Evolutionary conservation across 345 rosid species (phyloP).

Genomic region (Acer yangbiense): DNA sequence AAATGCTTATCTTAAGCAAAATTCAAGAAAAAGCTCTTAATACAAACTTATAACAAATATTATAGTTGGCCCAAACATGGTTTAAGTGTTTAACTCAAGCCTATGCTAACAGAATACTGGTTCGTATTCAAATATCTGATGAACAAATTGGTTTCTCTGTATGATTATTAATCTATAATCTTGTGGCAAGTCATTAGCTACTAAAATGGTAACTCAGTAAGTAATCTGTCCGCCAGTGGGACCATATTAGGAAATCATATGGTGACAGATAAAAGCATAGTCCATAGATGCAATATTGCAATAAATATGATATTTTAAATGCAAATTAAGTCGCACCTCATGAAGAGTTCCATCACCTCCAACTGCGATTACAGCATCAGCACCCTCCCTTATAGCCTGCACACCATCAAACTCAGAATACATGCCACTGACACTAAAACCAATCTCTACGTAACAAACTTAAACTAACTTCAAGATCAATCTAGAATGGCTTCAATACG

Average conservation of each 20-base stretch:
- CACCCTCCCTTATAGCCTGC: conserved; percentile 91
- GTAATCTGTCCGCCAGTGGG: not conserved
- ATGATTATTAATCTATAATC: not conserved
- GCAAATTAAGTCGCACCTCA: conserved; percentile 50
- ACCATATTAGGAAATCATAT: not conserved
- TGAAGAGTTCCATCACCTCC: conserved; percentile 99
- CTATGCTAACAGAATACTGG: not conserved
- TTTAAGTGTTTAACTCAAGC: not conserved
- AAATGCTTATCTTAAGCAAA: not conserved
- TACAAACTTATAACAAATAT: not conserved
- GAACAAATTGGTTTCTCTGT: not conserved
- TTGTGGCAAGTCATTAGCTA: not conserved
- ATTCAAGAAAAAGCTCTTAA: not conserved
- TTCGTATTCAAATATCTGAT: not conserved
- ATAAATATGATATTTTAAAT: conserved; percentile 7
- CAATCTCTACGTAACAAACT: conserved; percentile 7
- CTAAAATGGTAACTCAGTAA: not conserved
- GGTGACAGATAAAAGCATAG: not conserved
- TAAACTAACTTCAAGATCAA: conserved; percentile 22
- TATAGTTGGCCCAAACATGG: not conserved
- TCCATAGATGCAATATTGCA: not conserved
- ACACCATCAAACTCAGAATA: conserved; percentile 17
- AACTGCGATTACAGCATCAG: conserved; percentile 96
- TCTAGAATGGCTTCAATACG: conserved; percentile 10
- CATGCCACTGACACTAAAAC: not conserved